phyloP scores from a whole-genome alignment of 2,329 filamentous ascomycete species.

The Lomentospora prolificans region DNA sequence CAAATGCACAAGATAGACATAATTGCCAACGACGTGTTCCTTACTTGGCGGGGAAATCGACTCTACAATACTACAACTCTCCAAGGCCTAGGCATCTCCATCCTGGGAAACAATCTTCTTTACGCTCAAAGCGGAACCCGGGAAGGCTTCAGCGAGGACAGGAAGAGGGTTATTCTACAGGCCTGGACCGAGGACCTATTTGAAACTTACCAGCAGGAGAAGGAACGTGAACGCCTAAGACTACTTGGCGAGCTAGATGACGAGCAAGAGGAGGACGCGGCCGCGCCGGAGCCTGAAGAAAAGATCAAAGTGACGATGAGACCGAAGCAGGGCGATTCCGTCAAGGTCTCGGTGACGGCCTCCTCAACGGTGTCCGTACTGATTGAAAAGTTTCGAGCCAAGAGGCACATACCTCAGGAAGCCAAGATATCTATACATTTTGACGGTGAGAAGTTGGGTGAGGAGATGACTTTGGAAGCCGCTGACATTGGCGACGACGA shows the following conservation, averaged over 20 bases:
- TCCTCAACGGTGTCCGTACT: slow-evolving; percentile 54
- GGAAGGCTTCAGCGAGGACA: slow-evolving; percentile 38
- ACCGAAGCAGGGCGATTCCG: slow-evolving; percentile 37
- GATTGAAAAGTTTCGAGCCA: slow-evolving; percentile 48
- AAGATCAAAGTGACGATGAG: slow-evolving; percentile 44
- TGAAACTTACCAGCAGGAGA: slow-evolving; percentile 33
- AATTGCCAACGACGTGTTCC: slow-evolving; percentile 49
- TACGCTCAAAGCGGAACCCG: slow-evolving; percentile 25
- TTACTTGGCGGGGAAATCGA: slow-evolving; percentile 68
- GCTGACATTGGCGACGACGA: slow-evolving; percentile 68
- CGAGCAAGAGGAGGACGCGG: slow-evolving; percentile 18
- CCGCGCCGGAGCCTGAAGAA: slow-evolving; percentile 17
- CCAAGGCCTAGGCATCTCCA: slow-evolving; percentile 51
- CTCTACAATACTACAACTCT: slow-evolving; percentile 71
- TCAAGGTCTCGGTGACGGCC: slow-evolving; percentile 40
- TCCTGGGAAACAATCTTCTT: slow-evolving; percentile 24
- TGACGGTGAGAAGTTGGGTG: slow-evolving; percentile 64
- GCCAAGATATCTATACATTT: slow-evolving; percentile 55
- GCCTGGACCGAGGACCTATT: slow-evolving; percentile 63
- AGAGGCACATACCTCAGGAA: slow-evolving; percentile 38
- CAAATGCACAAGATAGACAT: slow-evolving; percentile 36
- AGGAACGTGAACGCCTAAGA: slow-evolving; percentile 35
- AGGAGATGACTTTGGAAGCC: slow-evolving; percentile 49
- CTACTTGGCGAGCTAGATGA: slow-evolving; percentile 29
- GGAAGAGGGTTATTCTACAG: slow-evolving; percentile 60